These are phyloP conservation scores for Lactifluus subvellereus DNA, from an alignment of 768 basidiomycete genomes.

Conservation along the genomic window DNA sequence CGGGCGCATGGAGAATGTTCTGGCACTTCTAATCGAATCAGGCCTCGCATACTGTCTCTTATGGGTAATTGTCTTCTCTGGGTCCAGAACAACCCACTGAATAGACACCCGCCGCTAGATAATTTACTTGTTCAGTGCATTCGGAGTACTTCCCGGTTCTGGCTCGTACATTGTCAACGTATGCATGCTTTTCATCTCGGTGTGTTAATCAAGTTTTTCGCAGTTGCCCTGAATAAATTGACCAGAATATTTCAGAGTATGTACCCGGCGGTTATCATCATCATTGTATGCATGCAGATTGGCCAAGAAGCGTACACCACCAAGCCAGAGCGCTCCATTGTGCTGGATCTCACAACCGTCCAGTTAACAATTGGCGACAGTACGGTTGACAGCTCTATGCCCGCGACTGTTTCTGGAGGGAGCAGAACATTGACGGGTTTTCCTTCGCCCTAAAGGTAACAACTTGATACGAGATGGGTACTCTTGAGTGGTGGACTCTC, in stretches of 20 bases:
- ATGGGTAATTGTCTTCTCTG: slow-evolving; percentile 7
- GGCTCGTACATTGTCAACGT: slow-evolving; percentile 13
- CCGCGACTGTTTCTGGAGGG: not conserved
- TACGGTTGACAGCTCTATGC: not conserved
- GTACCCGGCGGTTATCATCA: slow-evolving; percentile 16
- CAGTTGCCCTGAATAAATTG: not conserved
- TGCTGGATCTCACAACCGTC: slow-evolving; percentile 9
- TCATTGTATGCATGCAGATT: slow-evolving; percentile 15
- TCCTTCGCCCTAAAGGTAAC: not conserved
- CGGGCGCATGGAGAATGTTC: slow-evolving; percentile 5
- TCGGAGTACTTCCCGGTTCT: slow-evolving; percentile 7
- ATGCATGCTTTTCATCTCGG: slow-evolving; percentile 12
- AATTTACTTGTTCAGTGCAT: slow-evolving; percentile 14
- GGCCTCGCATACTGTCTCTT: slow-evolving; percentile 14
- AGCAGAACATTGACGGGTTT: not conserved
- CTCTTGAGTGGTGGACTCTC: not conserved
- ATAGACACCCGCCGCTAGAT: not conserved
- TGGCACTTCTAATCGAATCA: slow-evolving; percentile 18
- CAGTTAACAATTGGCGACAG: not conserved
- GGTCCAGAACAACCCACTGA: not conserved
- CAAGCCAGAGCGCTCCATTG: not conserved
- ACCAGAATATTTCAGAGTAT: slow-evolving; percentile 3
- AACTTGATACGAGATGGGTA: not conserved
- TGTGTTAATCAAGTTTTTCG: not conserved
- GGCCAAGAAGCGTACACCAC: slow-evolving; percentile 2